Base-by-base conservation (phyloP, 2,329 filamentous ascomycete genomes). In the Davidsoniella eucalypti region DNA sequence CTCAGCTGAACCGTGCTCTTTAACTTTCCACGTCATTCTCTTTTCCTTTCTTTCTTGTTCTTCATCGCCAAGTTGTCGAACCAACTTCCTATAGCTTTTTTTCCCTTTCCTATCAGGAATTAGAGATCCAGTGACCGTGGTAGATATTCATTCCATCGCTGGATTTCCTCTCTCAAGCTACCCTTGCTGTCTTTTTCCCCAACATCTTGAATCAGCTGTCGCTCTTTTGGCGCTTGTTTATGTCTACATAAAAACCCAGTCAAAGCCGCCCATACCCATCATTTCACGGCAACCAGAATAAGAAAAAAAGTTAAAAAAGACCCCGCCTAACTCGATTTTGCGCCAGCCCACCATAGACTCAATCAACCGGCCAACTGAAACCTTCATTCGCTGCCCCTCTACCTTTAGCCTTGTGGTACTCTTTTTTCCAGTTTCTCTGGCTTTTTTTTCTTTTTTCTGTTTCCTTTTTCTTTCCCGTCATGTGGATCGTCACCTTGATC, bases 401-500 rank as follows among this genome's bases (percentile, higher is more conserved):
- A 36, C 26, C 38, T 41, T 41, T 33, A 25, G 39, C 40, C 40
- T 48, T 48, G 12, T 39, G 18, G 10, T 41, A 33, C 33, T 21
- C 10, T 16, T 29, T 42, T 42, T 44, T 48, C 37, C 29, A 36
- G 17, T 29, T 43, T 37, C 47, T 16, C 12, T 41, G 17, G 17
- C 38, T 25, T 25, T 29, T 36, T 36, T 36, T 36, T 39, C 16
- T 44, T 41, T 29, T 47, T 49, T n/a, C 37, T 33, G 29, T 29
- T 8, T 40, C 25, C 40, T 47, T 42, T 39, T 47, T 50, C 54
- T 63, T 64, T 60, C 52, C 68, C 55, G 58, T 55, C 59, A 72
- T 72, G 62, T 50, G 39, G 40, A 49, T 51, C 49, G 25, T 44
- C 47, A 38, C 44, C 18, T 72, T 74, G 61, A 57, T 72, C 54